Evolutionary conservation across 192 early-diverging fungal genomes (phyloP).

Genomic region (Obelidium mucronatum): DNA sequence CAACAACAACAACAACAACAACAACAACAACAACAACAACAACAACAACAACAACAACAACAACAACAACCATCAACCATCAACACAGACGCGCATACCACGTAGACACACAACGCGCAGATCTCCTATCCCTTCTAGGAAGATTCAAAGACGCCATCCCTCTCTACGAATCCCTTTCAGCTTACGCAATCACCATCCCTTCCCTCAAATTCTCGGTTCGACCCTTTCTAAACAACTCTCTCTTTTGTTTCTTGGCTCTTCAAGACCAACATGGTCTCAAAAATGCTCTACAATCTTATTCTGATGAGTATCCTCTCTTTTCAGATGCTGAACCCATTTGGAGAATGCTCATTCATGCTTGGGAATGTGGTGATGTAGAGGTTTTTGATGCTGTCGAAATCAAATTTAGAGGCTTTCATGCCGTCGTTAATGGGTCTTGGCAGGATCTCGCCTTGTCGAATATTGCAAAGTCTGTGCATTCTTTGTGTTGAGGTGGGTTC

Average conservation of each 20-base stretch:
- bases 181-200: slow-evolving; percentile 10
- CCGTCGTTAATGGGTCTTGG: slow-evolving; percentile 13
- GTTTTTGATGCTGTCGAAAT: slow-evolving; percentile 18
- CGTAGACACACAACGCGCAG: slow-evolving; percentile 2
- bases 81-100: background rate
- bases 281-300: background rate
- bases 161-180: slow-evolving; percentile 22
- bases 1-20: no score
- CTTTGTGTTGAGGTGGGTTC: background rate
- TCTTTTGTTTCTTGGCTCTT: slow-evolving; percentile 12
- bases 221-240: background rate
- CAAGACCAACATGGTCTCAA: background rate
- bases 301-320: slow-evolving; percentile 17
- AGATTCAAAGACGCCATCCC: background rate
- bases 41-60: no score
- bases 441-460: slow-evolving; percentile 4
- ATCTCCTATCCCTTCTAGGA: slow-evolving; percentile 9
- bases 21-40: no score
- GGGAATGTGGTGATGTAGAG: slow-evolving; percentile 17
- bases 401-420: slow-evolving; percentile 13
- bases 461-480: background rate
- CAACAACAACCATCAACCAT: no score
- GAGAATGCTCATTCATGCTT: slow-evolving; percentile 32
- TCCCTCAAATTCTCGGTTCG: slow-evolving; percentile 20
- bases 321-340: slow-evolving; percentile 28